Conservation (phyloP, 2,329 filamentous ascomycete species). For the Trichoderma sp. region DNA sequence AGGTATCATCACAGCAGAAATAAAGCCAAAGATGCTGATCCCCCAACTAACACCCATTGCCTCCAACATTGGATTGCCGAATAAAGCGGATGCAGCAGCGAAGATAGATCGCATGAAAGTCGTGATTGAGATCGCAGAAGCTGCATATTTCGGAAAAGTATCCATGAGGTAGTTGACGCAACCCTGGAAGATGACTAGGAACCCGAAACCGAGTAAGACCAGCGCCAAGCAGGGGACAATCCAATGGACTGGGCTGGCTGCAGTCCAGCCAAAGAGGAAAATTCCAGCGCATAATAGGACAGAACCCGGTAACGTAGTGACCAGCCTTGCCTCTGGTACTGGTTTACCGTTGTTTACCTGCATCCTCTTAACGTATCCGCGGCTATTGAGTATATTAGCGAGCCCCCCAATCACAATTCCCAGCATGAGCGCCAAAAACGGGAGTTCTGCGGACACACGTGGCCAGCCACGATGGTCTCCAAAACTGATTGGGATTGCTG, state of each 20-base stretch:
- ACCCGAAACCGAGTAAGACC: background rate
- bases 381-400: background rate
- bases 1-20: background rate
- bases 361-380: background rate
- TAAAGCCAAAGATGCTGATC: background rate
- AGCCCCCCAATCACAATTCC: background rate
- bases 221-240: background rate
- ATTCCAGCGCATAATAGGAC: background rate
- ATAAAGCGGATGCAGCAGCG: background rate
- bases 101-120: background rate
- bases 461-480: background rate
- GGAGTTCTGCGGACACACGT: background rate
- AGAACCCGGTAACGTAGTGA: background rate
- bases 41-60: background rate
- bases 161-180: background rate
- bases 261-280: background rate
- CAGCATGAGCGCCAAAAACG: background rate
- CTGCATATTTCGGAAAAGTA: background rate
- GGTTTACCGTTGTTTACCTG: background rate
- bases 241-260: background rate
- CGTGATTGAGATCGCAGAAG: background rate
- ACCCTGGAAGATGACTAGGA: background rate
- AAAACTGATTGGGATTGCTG: background rate
- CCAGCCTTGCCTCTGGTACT: background rate
- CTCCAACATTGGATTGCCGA: background rate